These are phyloP conservation scores for Hypsizygus marmoreus DNA, from an alignment of 768 basidiomycete genomes.

Conservation along the genomic window DNA sequence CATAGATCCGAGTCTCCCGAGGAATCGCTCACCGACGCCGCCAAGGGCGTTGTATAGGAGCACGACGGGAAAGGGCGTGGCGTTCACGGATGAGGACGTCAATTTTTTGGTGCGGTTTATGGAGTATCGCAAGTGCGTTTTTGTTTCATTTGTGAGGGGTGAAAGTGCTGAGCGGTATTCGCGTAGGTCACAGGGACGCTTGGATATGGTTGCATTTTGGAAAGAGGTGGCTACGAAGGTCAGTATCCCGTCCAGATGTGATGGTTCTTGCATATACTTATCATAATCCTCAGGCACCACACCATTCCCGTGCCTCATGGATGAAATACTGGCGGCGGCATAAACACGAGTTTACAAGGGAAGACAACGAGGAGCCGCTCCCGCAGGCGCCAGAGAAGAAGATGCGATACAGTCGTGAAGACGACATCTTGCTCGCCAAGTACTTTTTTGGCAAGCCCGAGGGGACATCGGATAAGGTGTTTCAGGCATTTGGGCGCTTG, in stretches of 20 bases:
- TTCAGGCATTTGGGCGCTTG: conserved; percentile 74
- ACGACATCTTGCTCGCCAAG: conserved; percentile 78
- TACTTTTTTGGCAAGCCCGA: conserved; percentile 74
- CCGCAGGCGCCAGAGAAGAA: conserved; percentile 85
- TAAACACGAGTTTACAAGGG: conserved; percentile 76
- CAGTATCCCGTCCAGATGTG: too few species aligned
- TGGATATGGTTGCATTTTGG: conserved; percentile 80
- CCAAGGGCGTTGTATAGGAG: conserved; percentile 79
- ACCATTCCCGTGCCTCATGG: conserved; percentile 91
- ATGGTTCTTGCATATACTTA: too few species aligned
- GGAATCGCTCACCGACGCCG: conserved; percentile 77
- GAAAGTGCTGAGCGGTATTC: conserved; percentile 5
- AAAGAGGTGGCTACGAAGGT: conserved; percentile 75
- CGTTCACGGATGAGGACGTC: conserved; percentile 84
- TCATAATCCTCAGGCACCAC: conserved; percentile 73
- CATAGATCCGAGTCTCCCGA: conserved; percentile 27
- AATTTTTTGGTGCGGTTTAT: conserved; percentile 75
- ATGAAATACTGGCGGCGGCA: conserved; percentile 93
- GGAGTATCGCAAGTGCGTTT: conserved; percentile 69
- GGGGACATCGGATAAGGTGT: conserved; percentile 82
- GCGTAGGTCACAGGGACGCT: conserved; percentile 54
- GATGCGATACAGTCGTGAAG: conserved; percentile 79
- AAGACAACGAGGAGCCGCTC: conserved; percentile 67
- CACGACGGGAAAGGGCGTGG: conserved; percentile 88
- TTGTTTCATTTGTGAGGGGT: background rate